Conservation (phyloP, 306 rosid genomes). For the Senna siamea region DNA sequence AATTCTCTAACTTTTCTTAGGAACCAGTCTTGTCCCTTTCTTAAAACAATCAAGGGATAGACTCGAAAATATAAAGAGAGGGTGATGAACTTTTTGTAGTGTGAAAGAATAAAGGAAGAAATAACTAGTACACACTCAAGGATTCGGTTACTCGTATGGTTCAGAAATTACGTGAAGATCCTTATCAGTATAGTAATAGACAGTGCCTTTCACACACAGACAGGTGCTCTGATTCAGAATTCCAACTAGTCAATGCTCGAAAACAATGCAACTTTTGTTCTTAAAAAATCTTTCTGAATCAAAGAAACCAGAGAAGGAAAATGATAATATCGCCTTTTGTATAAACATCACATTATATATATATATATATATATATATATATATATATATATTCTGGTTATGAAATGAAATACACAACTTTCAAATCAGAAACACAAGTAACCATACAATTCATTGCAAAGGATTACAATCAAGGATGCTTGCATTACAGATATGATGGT, state of each 20-base stretch:
- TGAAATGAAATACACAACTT: conserved; percentile 40
- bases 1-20: neutral
- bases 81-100: neutral
- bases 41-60: neutral
- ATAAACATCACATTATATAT: neutral
- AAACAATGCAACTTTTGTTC: too few species aligned
- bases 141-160: conserved; percentile 3
- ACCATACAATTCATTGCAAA: conserved; percentile 44
- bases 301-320: too few species aligned
- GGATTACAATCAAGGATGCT: conserved; percentile 41
- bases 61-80: neutral
- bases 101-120: neutral
- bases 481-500: conserved; percentile 46
- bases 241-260: neutral
- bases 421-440: conserved; percentile 39
- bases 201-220: neutral
- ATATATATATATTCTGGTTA: neutral
- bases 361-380: too few species aligned
- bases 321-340: neutral
- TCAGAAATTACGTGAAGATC: conserved; percentile 15
- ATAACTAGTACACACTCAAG: neutral
- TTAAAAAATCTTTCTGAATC: too few species aligned
- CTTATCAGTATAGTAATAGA: conserved; percentile 12
- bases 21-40: neutral
- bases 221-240: conserved; percentile 12